These are phyloP conservation scores for Metarhizium robertsii DNA, from an alignment of 2,329 filamentous ascomycete genomes.

Conservation along the genomic window DNA sequence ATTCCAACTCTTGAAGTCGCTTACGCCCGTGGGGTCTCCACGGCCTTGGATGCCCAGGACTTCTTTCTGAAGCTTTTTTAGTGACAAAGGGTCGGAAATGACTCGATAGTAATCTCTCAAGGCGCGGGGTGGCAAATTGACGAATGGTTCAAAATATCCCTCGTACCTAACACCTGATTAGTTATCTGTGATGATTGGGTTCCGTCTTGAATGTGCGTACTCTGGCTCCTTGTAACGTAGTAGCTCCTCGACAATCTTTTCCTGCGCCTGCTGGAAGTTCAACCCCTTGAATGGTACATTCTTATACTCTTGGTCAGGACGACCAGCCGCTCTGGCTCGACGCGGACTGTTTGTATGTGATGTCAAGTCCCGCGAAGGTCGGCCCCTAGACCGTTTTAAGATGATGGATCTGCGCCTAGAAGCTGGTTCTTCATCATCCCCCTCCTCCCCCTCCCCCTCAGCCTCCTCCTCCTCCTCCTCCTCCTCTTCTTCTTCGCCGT, in stretches of 20 bases:
- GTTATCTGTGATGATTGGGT: not conserved
- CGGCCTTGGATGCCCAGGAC: slow-evolving; percentile 65
- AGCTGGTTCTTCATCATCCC: slow-evolving; percentile 18
- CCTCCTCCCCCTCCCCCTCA: slow-evolving; percentile 18
- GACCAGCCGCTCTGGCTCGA: slow-evolving; percentile 27
- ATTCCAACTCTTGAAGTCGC: slow-evolving; percentile 73
- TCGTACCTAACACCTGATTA: slow-evolving; percentile 46
- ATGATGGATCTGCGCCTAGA: slow-evolving; percentile 29
- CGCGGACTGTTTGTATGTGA: slow-evolving; percentile 23
- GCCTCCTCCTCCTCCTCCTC: slow-evolving; percentile 20
- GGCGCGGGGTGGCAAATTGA: slow-evolving; percentile 65
- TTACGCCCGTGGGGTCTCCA: slow-evolving; percentile 50
- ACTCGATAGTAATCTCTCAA: slow-evolving; percentile 81
- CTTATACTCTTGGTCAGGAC: slow-evolving; percentile 44
- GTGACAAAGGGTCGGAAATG: slow-evolving; percentile 70
- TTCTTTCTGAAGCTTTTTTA: slow-evolving; percentile 68
- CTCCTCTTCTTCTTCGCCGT: slow-evolving; percentile 20
- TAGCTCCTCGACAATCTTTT: slow-evolving; percentile 71
- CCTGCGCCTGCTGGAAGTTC: slow-evolving; percentile 75
- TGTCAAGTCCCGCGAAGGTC: slow-evolving; percentile 23
- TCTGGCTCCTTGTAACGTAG: slow-evolving; percentile 58
- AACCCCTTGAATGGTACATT: slow-evolving; percentile 58
- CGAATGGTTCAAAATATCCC: slow-evolving; percentile 63
- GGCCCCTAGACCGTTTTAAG: slow-evolving; percentile 27
- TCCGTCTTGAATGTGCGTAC: slow-evolving; percentile 29